Evolutionary conservation across 345 rosid genomes (phyloP), one percentile per base, ranked within the genome.

Genomic region (Lepidium aucheri): DNA sequence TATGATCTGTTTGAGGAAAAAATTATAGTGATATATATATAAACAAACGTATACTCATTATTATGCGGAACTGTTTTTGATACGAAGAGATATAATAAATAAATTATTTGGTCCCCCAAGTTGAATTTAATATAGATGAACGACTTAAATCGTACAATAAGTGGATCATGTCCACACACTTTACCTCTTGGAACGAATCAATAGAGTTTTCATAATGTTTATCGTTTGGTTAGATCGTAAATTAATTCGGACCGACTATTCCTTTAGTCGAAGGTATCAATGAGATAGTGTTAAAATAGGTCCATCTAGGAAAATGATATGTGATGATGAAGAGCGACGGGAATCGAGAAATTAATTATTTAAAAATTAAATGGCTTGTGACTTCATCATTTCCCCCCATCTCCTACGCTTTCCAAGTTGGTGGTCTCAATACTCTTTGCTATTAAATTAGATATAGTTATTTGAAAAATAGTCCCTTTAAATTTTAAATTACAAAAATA

Each of bases 241-340:
- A 41, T 12, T 13, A 26, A 46, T 26, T 8, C n/a, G 33, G 14
- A 36, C 7, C 43, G 30, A 53, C 8, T 26, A 35, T 35, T 53
- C 38, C 34, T 45, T 4, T 60, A 44, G 26, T 53, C 36, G 30
- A 70, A 55, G 17, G 69, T 55, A 18, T 22, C 52, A 72, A 72
- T 51, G 54, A 39, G 65, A 55, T 39, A 64, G 70, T 72, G 76
- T 55, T 39, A 24, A n/a, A 36, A 64, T 24, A 56, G 76, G 76
- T 64, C 70, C 76, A 72, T 72, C 7, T 72, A 72, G 15, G 76
- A 64, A 64, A 72, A 57, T 40, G 76, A 64, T 64, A 56, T 22
- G 65, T 72, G 64, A 72, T 64, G 76, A 71, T 71, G 75, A 63
- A 40, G 51, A 46, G 18, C 36, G 28, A 46, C 55, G 70, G 18